Conservation (phyloP, 2,329 filamentous ascomycete species). For the Ceratocystis ficicola region DNA sequence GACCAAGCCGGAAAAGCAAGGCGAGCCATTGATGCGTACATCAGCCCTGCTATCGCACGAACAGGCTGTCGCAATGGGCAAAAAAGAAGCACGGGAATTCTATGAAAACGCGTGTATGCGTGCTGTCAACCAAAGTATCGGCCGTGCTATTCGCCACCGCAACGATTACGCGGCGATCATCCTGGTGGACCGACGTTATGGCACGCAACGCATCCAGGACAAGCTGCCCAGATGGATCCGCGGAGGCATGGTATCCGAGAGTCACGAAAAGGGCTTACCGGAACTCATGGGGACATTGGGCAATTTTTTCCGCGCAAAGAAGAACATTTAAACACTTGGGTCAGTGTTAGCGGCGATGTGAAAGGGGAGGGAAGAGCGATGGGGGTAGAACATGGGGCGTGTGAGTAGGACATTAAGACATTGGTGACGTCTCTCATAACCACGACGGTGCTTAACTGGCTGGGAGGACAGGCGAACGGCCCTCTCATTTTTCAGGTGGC, state of each 20-base stretch:
- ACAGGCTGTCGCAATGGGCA: slow-evolving; percentile 30
- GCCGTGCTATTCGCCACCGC: slow-evolving; percentile 76
- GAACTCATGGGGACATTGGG: slow-evolving; percentile 47
- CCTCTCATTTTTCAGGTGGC: neutral
- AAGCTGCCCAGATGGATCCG: slow-evolving; percentile 89
- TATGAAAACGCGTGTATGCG: slow-evolving; percentile 96
- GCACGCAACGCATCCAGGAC: slow-evolving; percentile 54
- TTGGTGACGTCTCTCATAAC: neutral
- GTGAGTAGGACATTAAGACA: neutral
- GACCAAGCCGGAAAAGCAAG: slow-evolving; percentile 13
- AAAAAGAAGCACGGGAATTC: slow-evolving; percentile 58
- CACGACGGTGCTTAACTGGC: neutral
- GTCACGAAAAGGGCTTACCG: slow-evolving; percentile 41
- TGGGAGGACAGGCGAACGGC: neutral
- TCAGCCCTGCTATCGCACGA: slow-evolving; percentile 19
- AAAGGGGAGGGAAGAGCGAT: neutral
- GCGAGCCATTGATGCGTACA: neutral
- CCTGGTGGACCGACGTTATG: slow-evolving; percentile 70
- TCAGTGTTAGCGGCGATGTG: neutral
- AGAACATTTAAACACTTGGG: slow-evolving; percentile 1
- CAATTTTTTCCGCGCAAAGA: slow-evolving; percentile 47
- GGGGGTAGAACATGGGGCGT: neutral
- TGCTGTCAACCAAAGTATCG: slow-evolving; percentile 93
- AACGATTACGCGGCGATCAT: slow-evolving; percentile 85
- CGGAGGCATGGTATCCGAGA: slow-evolving; percentile 46